Conservation (phyloP, 2,329 filamentous ascomycete species). For the Sclerotinia nivalis region DNA sequence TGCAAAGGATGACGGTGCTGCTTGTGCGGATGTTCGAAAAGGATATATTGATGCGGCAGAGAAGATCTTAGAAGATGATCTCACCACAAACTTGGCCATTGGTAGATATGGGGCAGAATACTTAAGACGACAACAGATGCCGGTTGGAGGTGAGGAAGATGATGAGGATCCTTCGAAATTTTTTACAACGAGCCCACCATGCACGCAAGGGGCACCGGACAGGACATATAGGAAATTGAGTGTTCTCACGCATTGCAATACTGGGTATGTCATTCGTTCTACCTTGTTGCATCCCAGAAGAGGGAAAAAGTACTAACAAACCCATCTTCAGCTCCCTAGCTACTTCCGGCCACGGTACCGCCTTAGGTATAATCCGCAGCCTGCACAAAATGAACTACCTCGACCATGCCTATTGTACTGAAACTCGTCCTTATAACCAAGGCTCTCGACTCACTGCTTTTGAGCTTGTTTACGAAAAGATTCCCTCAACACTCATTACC, state of each 20-base stretch:
- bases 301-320: conserved; percentile 23
- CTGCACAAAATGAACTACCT: conserved; percentile 67
- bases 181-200: conserved; percentile 43
- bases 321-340: conserved; percentile 68
- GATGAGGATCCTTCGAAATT: conserved; percentile 36
- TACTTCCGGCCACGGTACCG: conserved; percentile 96
- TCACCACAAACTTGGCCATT: conserved; percentile 83
- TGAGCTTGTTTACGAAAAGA: conserved; percentile 90
- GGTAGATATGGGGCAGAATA: conserved; percentile 81
- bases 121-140: conserved; percentile 53
- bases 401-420: conserved; percentile 88
- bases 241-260: conserved; percentile 98
- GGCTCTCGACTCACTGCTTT: conserved; percentile 93
- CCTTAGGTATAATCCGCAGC: conserved; percentile 88
- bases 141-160: conserved; percentile 31
- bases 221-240: conserved; percentile 60
- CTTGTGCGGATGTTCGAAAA: conserved; percentile 55
- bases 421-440: conserved; percentile 97
- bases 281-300: neutral
- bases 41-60: conserved; percentile 81
- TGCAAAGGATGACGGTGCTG: conserved; percentile 21
- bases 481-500: conserved; percentile 88
- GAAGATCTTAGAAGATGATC: conserved; percentile 81
- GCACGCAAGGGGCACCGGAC: conserved; percentile 45
- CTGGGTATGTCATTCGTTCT: conserved; percentile 59